Conservation (phyloP, 345 rosid genomes). For the Cardamine chenopodiifolia region DNA sequence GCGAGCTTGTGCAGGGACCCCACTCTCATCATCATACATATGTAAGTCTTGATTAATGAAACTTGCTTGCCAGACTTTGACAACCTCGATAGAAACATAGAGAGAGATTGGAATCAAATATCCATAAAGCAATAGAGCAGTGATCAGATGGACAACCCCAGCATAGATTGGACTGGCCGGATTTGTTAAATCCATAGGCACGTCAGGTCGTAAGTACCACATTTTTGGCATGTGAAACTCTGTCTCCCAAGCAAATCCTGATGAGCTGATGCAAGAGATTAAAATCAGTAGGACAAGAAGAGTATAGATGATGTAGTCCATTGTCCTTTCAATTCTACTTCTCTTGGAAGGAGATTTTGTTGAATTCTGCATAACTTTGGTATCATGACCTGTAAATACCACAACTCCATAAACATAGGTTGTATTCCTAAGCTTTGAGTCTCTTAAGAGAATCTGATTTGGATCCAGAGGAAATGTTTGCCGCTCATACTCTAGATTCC, state of each 20-base stretch:
- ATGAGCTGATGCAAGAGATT: slow-evolving; percentile 76
- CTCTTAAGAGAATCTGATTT: slow-evolving; percentile 89
- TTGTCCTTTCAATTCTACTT: slow-evolving; percentile 78
- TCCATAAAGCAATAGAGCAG: slow-evolving; percentile 97
- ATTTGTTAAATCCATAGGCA: slow-evolving; percentile 57
- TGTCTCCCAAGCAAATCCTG: slow-evolving; percentile 85
- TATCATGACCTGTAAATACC: slow-evolving; percentile 87
- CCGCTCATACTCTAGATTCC: slow-evolving; percentile 67
- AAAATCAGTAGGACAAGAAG: slow-evolving; percentile 71
- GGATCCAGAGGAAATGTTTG: slow-evolving; percentile 79
- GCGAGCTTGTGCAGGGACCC: slow-evolving; percentile 81
- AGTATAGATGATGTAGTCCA: slow-evolving; percentile 90
- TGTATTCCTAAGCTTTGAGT: slow-evolving; percentile 95
- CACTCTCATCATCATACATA: slow-evolving; percentile 91
- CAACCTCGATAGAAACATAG: slow-evolving; percentile 94
- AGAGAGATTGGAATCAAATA: slow-evolving; percentile 96
- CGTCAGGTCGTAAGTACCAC: slow-evolving; percentile 73
- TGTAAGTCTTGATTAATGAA: slow-evolving; percentile 85
- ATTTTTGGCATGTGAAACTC: slow-evolving; percentile 74
- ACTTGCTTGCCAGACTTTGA: slow-evolving; percentile 93
- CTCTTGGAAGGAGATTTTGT: slow-evolving; percentile 90
- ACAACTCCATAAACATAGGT: slow-evolving; percentile 77
- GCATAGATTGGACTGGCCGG: slow-evolving; percentile 62
- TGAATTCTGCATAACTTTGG: slow-evolving; percentile 93
- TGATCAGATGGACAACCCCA: slow-evolving; percentile 78